Conservation (phyloP, 176 grass and related monocot species). For the Eleusine coracana region DNA sequence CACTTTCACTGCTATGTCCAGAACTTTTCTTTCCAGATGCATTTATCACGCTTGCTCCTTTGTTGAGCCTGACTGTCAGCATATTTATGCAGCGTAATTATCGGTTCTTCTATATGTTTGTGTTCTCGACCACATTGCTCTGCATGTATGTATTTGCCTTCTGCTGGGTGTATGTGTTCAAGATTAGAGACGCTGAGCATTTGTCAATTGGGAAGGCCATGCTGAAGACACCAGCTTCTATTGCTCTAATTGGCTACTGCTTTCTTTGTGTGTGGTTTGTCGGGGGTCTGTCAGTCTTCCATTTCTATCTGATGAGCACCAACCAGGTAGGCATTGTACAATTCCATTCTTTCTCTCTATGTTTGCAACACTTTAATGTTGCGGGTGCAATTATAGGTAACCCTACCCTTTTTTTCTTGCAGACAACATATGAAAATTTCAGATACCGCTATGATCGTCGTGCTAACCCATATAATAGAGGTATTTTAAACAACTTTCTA, state of each 20-base stretch:
- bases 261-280: slow-evolving; percentile 98
- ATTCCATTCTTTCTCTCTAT: neutral
- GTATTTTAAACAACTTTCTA: slow-evolving; percentile 67
- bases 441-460: slow-evolving; percentile 82
- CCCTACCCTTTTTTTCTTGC: slow-evolving; percentile 13
- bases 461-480: slow-evolving; percentile 84
- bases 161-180: slow-evolving; percentile 91
- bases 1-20: too few species aligned
- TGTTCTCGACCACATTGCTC: slow-evolving; percentile 84
- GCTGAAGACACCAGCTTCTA: slow-evolving; percentile 74
- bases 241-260: slow-evolving; percentile 84
- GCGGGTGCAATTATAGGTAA: slow-evolving; percentile 31
- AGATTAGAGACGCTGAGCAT: slow-evolving; percentile 69
- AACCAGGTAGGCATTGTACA: slow-evolving; percentile 66
- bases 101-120: slow-evolving; percentile 99
- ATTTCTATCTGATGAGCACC: slow-evolving; percentile 88
- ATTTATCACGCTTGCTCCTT: neutral
- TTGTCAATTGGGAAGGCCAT: slow-evolving; percentile 70
- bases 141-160: slow-evolving; percentile 91
- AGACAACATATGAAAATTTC: slow-evolving; percentile 99
- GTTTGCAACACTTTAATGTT: neutral
- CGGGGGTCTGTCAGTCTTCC: slow-evolving; percentile 88
- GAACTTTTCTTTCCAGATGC: neutral
- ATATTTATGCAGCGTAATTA: slow-evolving; percentile 82
- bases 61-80: slow-evolving; percentile 31